Evolutionary conservation across 2,329 filamentous ascomycete genomes (phyloP), one percentile per base, ranked within the genome.

Genomic region (Lecanosticta acicola): DNA sequence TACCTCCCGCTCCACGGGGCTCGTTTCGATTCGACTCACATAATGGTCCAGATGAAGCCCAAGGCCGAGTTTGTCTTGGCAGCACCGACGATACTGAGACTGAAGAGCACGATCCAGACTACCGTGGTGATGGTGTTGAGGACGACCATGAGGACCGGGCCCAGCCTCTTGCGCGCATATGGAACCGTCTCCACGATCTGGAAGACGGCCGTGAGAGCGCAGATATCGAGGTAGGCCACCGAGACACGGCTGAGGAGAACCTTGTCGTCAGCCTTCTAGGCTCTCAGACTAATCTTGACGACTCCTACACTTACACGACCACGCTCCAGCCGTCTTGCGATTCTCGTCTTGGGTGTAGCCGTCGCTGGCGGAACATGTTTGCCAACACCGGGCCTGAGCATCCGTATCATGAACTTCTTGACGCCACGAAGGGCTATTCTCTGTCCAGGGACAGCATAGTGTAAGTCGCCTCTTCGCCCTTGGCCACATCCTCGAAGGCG

Each of bases 41-140:
- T 11, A 69, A 63, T 36, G 69, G 53, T 39, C 16, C 53, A 53
- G 26, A 61, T 50, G 44, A 58, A 49, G 7, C 43, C 49, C 9
- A 53, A 39, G 8, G 24, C 47, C 19, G 45, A 19, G 13, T 42
- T 32, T 7, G 33, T 35, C 4, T 39, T 38, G 5, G 34, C 36
- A 11, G 45, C 45, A 2, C 45, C 49, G 16, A 57, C 44, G 40
- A 58, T 44, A 20, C 43, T 37, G 18, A 59, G 14, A 3, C 60
- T 41, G 37, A 64, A 50, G 38, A 59, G 48, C 36, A 55, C 44
- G 7, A 49, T 32, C 57, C 57, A 62, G 13, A 62, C 46, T 10
- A 53, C 10, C 0, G 53, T 49, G 39, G 58, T 57, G 38, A 64
- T 45, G 34, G 37, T 50, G 32, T 57, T 57, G n/a, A 59, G 51